Evolutionary conservation across 1,284 basidiomycete genomes (phyloP).

Genomic region (Pterulicium gracile): DNA sequence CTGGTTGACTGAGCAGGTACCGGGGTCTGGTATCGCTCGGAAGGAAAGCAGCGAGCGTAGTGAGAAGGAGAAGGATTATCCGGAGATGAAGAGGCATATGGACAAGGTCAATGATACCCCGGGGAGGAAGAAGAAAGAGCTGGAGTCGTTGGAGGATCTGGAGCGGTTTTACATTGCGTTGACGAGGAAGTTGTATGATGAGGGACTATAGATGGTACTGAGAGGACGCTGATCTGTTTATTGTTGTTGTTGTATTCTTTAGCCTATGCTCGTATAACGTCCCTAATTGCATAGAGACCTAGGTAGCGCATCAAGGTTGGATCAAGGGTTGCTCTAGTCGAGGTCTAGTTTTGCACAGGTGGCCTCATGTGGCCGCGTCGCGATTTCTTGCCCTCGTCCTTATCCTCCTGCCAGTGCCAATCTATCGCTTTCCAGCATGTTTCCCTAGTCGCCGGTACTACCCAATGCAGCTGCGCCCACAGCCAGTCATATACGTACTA

Average conservation of each 20-base stretch:
- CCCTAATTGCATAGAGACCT: constrained; percentile 10
- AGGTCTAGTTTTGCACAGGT: too few relatives aligned
- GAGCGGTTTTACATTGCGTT: constrained; percentile 40
- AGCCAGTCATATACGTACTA: too few relatives aligned
- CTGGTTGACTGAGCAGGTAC: constrained; percentile 67
- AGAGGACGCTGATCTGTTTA: neutral
- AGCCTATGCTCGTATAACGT: neutral
- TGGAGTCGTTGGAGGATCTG: constrained; percentile 28
- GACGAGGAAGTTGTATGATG: constrained; percentile 39
- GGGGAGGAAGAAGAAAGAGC: constrained; percentile 20
- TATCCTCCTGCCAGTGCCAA: too few relatives aligned
- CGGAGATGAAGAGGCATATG: constrained; percentile 7
- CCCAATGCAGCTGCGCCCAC: too few relatives aligned
- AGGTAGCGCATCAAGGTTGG: too few relatives aligned
- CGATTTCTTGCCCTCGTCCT: too few relatives aligned
- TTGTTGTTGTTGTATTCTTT: neutral
- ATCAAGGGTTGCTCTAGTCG: too few relatives aligned
- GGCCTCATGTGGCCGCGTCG: too few relatives aligned
- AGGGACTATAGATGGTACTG: constrained; percentile 25
- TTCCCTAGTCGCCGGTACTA: too few relatives aligned
- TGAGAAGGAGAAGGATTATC: constrained; percentile 4
- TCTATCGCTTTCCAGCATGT: too few relatives aligned
- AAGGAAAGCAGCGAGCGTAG: constrained; percentile 12
- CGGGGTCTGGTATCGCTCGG: constrained; percentile 21
- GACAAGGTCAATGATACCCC: constrained; percentile 10